Conservation (phyloP, 257 asterid species). For the Pogostemon cablin region DNA sequence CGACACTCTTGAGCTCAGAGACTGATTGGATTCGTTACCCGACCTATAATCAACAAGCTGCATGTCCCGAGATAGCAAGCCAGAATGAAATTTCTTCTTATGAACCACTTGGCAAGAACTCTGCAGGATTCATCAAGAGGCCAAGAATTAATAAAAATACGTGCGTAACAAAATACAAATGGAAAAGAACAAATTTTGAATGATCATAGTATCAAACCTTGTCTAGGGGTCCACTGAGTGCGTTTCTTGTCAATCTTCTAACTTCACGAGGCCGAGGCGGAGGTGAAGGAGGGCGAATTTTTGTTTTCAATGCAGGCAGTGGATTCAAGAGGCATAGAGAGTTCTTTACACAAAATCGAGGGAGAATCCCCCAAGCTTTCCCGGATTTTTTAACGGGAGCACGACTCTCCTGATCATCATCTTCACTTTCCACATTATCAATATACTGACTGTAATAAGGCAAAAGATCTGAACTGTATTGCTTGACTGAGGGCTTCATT, state of each 20-base stretch:
- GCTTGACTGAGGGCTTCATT: conserved; percentile 55
- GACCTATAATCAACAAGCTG: conserved; percentile 44
- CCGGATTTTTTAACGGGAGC: conserved; percentile 60
- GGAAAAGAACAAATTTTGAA: not conserved
- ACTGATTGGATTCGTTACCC: conserved; percentile 39
- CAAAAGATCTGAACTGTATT: conserved; percentile 39
- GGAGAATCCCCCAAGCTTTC: conserved; percentile 79
- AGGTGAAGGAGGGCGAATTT: conserved; percentile 55
- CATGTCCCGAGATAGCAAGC: conserved; percentile 66
- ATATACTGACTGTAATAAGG: conserved; percentile 40
- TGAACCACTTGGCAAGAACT: conserved; percentile 51
- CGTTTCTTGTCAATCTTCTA: conserved; percentile 63
- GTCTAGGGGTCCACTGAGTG: conserved; percentile 90
- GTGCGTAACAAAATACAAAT: not conserved
- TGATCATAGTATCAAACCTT: conserved; percentile 47
- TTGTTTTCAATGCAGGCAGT: conserved; percentile 60
- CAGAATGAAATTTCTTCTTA: conserved; percentile 73
- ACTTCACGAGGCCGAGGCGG: conserved; percentile 41
- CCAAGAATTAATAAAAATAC: conserved; percentile 1
- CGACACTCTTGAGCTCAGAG: conserved; percentile 53
- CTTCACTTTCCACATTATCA: conserved; percentile 62
- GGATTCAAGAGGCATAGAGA: conserved; percentile 75
- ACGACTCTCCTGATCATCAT: conserved; percentile 40
- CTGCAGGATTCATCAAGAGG: conserved; percentile 44
- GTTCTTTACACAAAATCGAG: conserved; percentile 78